A percentile compares a stretch with the other conserved stretches of the same genome.
phyloP scores from a whole-genome alignment of 495 filamentous ascomycete species.

The Penicillium ochrochloron region DNA sequence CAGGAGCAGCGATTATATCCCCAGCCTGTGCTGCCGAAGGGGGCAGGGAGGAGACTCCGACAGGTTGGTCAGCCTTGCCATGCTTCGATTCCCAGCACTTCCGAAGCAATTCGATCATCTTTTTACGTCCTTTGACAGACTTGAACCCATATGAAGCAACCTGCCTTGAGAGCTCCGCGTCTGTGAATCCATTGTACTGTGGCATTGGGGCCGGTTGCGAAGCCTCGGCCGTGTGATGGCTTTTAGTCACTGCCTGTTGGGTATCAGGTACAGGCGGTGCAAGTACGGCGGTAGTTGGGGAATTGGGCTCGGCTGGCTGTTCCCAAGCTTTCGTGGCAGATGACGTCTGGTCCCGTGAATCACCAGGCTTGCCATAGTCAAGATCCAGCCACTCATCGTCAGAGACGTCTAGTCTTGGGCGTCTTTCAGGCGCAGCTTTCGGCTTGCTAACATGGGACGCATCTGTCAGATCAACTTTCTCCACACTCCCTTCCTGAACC shows the following conservation, averaged over 20 bases:
- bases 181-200: constrained; percentile 66
- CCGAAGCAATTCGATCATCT: constrained; percentile 73
- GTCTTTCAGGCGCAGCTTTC: not conserved
- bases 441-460: constrained; percentile 4
- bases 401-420: not conserved
- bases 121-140: constrained; percentile 66
- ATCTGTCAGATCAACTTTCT: constrained; percentile 56
- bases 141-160: constrained; percentile 75
- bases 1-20: not conserved
- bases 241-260: not conserved
- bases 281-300: not conserved
- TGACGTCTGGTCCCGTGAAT: constrained; percentile 11
- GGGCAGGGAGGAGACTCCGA: not conserved
- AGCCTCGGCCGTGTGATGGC: constrained; percentile 7
- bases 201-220: constrained; percentile 49
- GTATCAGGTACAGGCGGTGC: not conserved
- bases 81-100: constrained; percentile 70
- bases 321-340: not conserved
- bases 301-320: not conserved
- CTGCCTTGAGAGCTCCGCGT: constrained; percentile 64
- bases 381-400: constrained; percentile 40
- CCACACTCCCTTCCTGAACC: constrained; percentile 59
- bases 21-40: not conserved
- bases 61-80: constrained; percentile 16
- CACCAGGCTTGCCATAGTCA: constrained; percentile 35